phyloP scores from a whole-genome alignment of 495 filamentous ascomycete species.

The Podospora australis region DNA sequence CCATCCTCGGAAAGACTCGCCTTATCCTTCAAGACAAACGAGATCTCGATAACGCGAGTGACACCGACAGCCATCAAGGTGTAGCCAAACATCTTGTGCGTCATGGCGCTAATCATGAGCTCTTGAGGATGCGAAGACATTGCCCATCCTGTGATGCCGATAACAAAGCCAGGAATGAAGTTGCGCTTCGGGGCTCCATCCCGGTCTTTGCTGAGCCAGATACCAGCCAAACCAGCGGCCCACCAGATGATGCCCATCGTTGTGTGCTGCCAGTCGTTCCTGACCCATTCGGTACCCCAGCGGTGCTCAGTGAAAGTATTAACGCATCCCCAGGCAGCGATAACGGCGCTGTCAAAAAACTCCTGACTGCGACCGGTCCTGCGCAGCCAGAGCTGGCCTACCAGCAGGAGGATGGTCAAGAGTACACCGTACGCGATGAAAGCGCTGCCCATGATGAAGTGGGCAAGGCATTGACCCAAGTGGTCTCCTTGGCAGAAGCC shows the following conservation, averaged over 20 bases:
- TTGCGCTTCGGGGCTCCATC: constrained; percentile 86
- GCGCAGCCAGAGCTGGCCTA: constrained; percentile 81
- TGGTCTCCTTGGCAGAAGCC: constrained; percentile 95
- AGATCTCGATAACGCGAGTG: constrained; percentile 82
- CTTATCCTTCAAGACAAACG: constrained; percentile 75
- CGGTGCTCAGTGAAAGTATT: constrained; percentile 98
- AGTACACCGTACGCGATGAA: constrained; percentile 93
- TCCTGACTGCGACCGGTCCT: constrained; percentile 86
- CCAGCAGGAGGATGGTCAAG: constrained; percentile 77
- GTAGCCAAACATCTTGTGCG: constrained; percentile 90
- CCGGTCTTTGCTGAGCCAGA: constrained; percentile 82
- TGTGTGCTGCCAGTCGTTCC: constrained; percentile 94
- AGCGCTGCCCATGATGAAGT: constrained; percentile 97
- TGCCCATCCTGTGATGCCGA: constrained; percentile 87
- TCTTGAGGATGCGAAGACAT: constrained; percentile 87
- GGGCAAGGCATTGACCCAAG: constrained; percentile 85
- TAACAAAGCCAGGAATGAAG: constrained; percentile 83
- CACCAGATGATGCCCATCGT: constrained; percentile 98
- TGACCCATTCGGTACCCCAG: constrained; percentile 86
- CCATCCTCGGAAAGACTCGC: constrained; percentile 49
- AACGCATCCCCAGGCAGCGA: constrained; percentile 89
- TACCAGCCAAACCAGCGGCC: constrained; percentile 82
- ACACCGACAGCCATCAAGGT: constrained; percentile 87
- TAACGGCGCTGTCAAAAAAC: constrained; percentile 90
- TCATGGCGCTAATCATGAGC: constrained; percentile 75